A percentile compares a stretch with the other conserved stretches of the same genome.
Evolutionary conservation across 116 monocot species (phyloP).

Genomic region (Zostera marina): DNA sequence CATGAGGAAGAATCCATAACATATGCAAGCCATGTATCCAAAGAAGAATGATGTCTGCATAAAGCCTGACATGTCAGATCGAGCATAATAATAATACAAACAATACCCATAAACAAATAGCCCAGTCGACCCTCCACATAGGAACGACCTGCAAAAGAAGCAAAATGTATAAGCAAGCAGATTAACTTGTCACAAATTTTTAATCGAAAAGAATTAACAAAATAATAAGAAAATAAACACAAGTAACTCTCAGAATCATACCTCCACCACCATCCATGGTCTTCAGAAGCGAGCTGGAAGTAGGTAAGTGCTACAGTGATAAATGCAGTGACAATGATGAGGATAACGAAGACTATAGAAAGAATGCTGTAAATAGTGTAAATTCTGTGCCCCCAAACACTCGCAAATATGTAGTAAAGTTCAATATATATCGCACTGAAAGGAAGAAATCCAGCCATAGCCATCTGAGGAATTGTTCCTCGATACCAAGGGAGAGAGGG

Average conservation of each 20-base stretch:
- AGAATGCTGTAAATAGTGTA: constrained; percentile 63
- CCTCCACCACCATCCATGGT: constrained; percentile 74
- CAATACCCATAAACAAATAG: constrained; percentile 46
- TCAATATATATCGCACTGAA: constrained; percentile 63
- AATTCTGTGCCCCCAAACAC: constrained; percentile 58
- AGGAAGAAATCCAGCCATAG: constrained; percentile 56
- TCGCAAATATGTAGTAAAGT: constrained; percentile 62
- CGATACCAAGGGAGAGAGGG: constrained; percentile 48
- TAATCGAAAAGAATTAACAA: background rate
- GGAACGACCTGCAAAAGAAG: constrained; percentile 26
- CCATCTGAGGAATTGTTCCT: constrained; percentile 42
- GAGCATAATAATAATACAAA: constrained; percentile 48
- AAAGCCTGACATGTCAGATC: constrained; percentile 62
- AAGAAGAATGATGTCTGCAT: constrained; percentile 66
- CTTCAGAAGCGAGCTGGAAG: constrained; percentile 58
- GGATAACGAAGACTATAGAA: constrained; percentile 43
- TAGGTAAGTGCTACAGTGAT: constrained; percentile 53
- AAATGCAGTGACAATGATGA: constrained; percentile 59
- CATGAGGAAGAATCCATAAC: constrained; percentile 65
- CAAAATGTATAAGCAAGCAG: background rate
- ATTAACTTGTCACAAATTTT: background rate
- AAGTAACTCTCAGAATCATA: constrained; percentile 6
- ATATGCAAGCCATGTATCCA: constrained; percentile 56
- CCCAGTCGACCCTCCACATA: constrained; percentile 58
- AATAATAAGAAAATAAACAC: background rate